Conservation (phyloP, 768 basidiomycete species). For the Phylloporus sp. region DNA sequence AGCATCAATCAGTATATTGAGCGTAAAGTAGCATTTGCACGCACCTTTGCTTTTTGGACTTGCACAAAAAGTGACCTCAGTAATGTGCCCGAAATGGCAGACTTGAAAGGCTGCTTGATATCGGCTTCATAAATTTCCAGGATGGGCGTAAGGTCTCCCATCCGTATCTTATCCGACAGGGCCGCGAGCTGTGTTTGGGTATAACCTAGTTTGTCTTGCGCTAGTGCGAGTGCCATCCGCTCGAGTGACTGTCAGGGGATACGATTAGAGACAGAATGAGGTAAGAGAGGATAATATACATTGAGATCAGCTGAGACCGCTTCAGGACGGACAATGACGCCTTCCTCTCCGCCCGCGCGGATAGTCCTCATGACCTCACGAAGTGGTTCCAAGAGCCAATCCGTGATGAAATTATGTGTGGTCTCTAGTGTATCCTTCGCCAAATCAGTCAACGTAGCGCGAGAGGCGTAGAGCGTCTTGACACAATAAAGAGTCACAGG, state of each 20-base stretch:
- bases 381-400: slow-evolving; percentile 88
- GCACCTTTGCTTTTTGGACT: slow-evolving; percentile 91
- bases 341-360: slow-evolving; percentile 71
- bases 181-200: slow-evolving; percentile 56
- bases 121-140: slow-evolving; percentile 88
- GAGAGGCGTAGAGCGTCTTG: slow-evolving; percentile 53
- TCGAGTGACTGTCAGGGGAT: slow-evolving; percentile 68
- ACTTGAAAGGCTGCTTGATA: slow-evolving; percentile 81
- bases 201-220: slow-evolving; percentile 74
- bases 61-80: slow-evolving; percentile 86
- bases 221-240: slow-evolving; percentile 86
- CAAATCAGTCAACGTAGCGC: slow-evolving; percentile 53
- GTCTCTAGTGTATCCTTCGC: slow-evolving; percentile 64
- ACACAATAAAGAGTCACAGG: slow-evolving; percentile 55
- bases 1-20: slow-evolving; percentile 1
- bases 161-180: slow-evolving; percentile 61
- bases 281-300: slow-evolving; percentile 37
- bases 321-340: slow-evolving; percentile 72
- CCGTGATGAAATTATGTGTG: slow-evolving; percentile 63
- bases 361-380: slow-evolving; percentile 79
- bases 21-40: background rate
- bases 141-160: slow-evolving; percentile 85
- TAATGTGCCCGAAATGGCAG: slow-evolving; percentile 74
- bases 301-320: slow-evolving; percentile 84
- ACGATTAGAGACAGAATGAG: background rate